Evolutionary conservation across 345 rosid species (phyloP).

Genomic region (Syzygium jambos): DNA sequence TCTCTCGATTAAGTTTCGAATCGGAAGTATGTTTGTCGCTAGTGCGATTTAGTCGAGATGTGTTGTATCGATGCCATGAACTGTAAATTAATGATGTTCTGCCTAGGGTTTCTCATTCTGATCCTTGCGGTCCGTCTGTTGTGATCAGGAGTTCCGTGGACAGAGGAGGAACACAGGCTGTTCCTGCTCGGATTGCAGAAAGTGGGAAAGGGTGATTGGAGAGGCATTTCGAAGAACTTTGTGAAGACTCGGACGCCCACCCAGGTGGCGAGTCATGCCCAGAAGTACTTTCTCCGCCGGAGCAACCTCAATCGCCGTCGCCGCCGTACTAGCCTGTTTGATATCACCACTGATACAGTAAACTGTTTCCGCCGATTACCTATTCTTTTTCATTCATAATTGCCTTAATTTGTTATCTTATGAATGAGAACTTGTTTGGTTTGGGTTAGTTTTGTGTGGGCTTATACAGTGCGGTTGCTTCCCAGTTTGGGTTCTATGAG

Average conservation of each 20-base stretch:
- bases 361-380: background rate
- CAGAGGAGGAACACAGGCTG: slow-evolving; percentile 82
- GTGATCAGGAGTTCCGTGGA: slow-evolving; percentile 75
- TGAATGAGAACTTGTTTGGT: background rate
- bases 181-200: slow-evolving; percentile 73
- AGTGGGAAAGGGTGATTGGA: slow-evolving; percentile 91
- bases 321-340: slow-evolving; percentile 77
- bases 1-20: background rate
- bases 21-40: background rate
- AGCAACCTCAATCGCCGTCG: slow-evolving; percentile 64
- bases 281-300: slow-evolving; percentile 76
- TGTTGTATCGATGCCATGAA: background rate
- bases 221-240: slow-evolving; percentile 75
- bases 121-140: background rate
- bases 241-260: slow-evolving; percentile 80
- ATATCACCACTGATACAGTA: slow-evolving; percentile 79
- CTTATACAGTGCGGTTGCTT: background rate
- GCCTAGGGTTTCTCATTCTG: background rate
- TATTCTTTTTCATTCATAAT: background rate
- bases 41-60: no score
- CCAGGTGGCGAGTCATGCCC: slow-evolving; percentile 94
- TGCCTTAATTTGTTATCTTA: background rate
- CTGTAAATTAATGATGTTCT: background rate
- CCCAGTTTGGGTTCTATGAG: background rate
- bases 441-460: background rate